phyloP scores from a whole-genome alignment of 306 rosid species.

The Cyclanthera cordifolia region DNA sequence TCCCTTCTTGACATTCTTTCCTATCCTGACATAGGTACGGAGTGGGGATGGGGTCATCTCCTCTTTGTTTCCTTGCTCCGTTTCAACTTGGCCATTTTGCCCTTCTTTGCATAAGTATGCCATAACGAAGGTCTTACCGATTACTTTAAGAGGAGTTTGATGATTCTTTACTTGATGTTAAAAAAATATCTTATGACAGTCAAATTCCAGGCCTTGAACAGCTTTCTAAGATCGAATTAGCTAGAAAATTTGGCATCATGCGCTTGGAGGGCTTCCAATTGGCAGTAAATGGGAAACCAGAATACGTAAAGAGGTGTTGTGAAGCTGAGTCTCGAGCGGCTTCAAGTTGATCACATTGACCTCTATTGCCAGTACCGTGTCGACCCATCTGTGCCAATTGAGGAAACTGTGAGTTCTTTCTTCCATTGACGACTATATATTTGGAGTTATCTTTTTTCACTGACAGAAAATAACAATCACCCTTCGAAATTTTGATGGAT shows the following conservation, averaged over 20 bases:
- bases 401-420: conserved; percentile 50
- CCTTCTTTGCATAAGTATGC: no score
- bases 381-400: conserved; percentile 63
- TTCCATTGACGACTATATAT: background rate
- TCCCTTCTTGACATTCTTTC: no score
- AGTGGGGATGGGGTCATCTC: no score
- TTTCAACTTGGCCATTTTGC: no score
- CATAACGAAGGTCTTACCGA: no score
- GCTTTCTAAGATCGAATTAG: conserved; percentile 52
- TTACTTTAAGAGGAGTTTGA: no score
- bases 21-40: no score
- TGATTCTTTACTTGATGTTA: no score
- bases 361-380: conserved; percentile 69
- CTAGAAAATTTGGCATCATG: conserved; percentile 52
- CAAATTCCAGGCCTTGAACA: conserved; percentile 39
- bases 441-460: background rate
- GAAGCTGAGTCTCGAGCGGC: conserved; percentile 64
- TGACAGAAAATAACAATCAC: background rate
- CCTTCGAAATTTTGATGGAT: background rate
- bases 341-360: conserved; percentile 57
- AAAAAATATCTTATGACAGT: background rate
- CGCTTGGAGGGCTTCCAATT: conserved; percentile 12
- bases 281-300: conserved; percentile 50
- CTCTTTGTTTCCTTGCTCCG: no score
- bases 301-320: conserved; percentile 51